Conservation (phyloP, 2,329 filamentous ascomycete species). For the Pestalotiopsis sp. region DNA sequence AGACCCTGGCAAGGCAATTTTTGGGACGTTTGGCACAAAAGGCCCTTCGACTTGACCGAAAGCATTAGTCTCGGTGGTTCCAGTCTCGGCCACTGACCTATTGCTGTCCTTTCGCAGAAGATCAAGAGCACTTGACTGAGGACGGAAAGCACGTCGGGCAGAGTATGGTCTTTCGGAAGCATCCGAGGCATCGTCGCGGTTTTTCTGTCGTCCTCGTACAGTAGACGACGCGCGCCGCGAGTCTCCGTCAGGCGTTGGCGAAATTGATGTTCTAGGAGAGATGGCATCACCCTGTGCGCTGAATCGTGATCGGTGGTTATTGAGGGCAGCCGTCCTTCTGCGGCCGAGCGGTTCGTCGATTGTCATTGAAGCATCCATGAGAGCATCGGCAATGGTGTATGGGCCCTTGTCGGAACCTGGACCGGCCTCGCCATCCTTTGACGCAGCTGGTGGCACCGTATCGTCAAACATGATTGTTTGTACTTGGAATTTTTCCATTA, state of each 20-base stretch:
- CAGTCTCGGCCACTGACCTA: conserved; percentile 61
- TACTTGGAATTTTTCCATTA: conserved; percentile 68
- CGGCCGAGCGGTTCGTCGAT: conserved; percentile 70
- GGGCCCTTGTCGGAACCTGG: conserved; percentile 44
- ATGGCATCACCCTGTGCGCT: conserved; percentile 37
- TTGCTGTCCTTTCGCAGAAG: conserved; percentile 61
- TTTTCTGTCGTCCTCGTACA: conserved; percentile 26
- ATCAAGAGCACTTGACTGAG: conserved; percentile 62
- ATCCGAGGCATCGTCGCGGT: conserved; percentile 37
- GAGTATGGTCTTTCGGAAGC: conserved; percentile 45
- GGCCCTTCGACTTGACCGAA: conserved; percentile 64
- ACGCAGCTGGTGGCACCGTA: conserved; percentile 55
- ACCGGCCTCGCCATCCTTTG: conserved; percentile 34
- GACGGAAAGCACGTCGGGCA: conserved; percentile 51
- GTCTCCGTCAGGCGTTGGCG: conserved; percentile 33
- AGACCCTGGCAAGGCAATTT: conserved; percentile 35
- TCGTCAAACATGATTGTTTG: conserved; percentile 95
- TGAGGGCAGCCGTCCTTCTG: conserved; percentile 54
- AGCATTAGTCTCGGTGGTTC: conserved; percentile 61
- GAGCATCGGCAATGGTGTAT: conserved; percentile 86
- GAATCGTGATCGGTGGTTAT: conserved; percentile 51
- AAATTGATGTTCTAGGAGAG: conserved; percentile 33
- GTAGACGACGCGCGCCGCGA: conserved; percentile 39
- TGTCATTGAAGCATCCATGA: conserved; percentile 88
- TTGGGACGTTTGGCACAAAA: conserved; percentile 43